phyloP scores from a whole-genome alignment of 371 early-diverging fungal genomes.

The Capillidium rhysosporum region DNA sequence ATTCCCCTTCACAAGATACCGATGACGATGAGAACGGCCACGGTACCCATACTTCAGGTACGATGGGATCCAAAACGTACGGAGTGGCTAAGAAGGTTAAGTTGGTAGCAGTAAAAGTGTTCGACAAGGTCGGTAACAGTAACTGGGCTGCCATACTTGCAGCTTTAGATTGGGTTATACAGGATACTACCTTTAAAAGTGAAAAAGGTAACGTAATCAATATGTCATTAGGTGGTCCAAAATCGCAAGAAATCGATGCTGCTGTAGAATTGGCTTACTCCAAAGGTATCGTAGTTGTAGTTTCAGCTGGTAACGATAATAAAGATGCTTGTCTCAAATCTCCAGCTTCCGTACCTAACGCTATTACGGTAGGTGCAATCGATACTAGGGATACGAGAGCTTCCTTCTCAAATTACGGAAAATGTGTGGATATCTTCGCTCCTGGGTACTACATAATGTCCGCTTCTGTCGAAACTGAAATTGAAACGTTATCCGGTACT shows the following conservation, averaged over 20 bases:
- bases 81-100: conserved; percentile 80
- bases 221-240: conserved; percentile 26
- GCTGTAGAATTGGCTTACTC: conserved; percentile 15
- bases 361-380: conserved; percentile 44
- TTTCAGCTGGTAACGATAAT: conserved; percentile 41
- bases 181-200: conserved; percentile 16
- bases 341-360: conserved; percentile 37
- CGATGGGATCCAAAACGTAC: conserved; percentile 43
- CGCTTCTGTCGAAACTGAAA: conserved; percentile 14
- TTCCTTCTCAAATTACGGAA: conserved; percentile 34
- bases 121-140: conserved; percentile 40
- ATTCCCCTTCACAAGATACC: conserved; percentile 24
- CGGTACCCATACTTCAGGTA: conserved; percentile 66
- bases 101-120: conserved; percentile 69
- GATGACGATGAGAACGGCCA: conserved; percentile 16
- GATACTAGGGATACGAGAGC: conserved; percentile 24
- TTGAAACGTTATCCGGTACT: conserved; percentile 39
- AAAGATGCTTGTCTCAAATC: conserved; percentile 38
- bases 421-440: conserved; percentile 42
- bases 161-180: conserved; percentile 45
- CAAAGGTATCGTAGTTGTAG: conserved; percentile 8
- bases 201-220: conserved; percentile 20
- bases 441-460: conserved; percentile 23
- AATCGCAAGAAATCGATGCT: conserved; percentile 10
- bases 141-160: conserved; percentile 37